Conservation (phyloP, 2,329 filamentous ascomycete genomes). For the Sclerotinia glacialis region DNA sequence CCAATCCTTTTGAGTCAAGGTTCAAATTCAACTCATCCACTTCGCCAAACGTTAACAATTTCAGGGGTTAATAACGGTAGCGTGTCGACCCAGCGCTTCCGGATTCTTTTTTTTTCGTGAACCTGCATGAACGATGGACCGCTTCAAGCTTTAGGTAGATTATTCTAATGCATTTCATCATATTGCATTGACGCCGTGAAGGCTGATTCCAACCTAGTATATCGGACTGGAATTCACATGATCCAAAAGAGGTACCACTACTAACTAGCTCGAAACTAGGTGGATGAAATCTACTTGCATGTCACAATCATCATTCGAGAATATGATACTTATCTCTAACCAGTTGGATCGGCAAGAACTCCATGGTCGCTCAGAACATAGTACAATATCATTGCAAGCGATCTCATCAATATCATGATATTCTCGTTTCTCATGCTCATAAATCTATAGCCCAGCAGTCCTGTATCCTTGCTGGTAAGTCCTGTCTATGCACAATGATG, state of each 20-base stretch:
- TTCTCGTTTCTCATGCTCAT: constrained; percentile 9
- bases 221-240: no score
- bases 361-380: neutral
- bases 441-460: constrained; percentile 10
- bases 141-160: neutral
- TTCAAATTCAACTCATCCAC: neutral
- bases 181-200: neutral
- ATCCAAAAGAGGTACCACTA: no score
- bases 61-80: constrained; percentile 3
- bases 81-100: neutral
- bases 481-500: constrained; percentile 12
- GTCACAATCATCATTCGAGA: neutral
- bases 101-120: neutral
- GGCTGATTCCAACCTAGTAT: neutral
- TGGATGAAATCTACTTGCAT: neutral
- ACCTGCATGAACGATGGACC: constrained; percentile 1
- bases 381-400: neutral
- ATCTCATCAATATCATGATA: neutral
- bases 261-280: no score
- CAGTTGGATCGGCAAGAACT: neutral
- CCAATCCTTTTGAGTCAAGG: neutral
- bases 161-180: neutral
- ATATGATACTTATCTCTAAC: neutral
- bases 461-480: neutral
- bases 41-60: constrained; percentile 6